Base-by-base conservation (phyloP, 139 green algal species). In the Volvox reticuliferus region DNA sequence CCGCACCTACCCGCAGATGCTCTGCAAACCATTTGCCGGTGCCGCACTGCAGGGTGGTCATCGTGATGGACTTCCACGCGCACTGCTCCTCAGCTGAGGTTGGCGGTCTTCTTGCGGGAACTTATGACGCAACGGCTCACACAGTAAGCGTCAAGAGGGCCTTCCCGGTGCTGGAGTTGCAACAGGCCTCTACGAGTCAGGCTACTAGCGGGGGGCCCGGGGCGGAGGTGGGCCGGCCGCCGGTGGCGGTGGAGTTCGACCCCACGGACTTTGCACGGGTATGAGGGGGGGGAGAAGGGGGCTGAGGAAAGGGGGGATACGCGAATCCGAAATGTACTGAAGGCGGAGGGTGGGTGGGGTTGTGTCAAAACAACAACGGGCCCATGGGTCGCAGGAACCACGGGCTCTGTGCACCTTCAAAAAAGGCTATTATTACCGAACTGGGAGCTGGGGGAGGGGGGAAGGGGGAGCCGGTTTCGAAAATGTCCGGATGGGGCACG, bases 1-100 rank as follows among this genome's bases (percentile, higher is more conserved):
- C 67, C 67, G 3, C 22, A 26, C 12, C 67, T 28, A 75, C 22
- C 67, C 67, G 67, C 67, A 75, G 9, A 28, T 75, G 67, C n/a
- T n/a, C n/a, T n/a, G n/a, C n/a, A n/a, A n/a, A n/a, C n/a, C 67
- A 75, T 14, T 26, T 28, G 67, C 67, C 44, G 44, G 44, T 55
- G 44, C 44, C 9, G 44, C 44, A 55, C 44, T 55, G 44, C 68
- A 89, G 85, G 86, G 81, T 96, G 22, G n/a, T 95, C 26, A 97
- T 98, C 91, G 44, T 95, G 24, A 97, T 98, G 93, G 96, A 98
- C 93, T 95, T 96, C 87, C 96, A 98, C 83, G 93, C 96, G 0
- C 96, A 98, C 95, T 87, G 97, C 35, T 95, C 84, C 87, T 89
- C 81, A 18, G 89, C 95, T 86, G 95, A 98, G 87, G 92, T 98